Evolutionary conservation across 257 asterid genomes (phyloP), one percentile per base, ranked within the genome.

Genomic region (Echium plantagineum): DNA sequence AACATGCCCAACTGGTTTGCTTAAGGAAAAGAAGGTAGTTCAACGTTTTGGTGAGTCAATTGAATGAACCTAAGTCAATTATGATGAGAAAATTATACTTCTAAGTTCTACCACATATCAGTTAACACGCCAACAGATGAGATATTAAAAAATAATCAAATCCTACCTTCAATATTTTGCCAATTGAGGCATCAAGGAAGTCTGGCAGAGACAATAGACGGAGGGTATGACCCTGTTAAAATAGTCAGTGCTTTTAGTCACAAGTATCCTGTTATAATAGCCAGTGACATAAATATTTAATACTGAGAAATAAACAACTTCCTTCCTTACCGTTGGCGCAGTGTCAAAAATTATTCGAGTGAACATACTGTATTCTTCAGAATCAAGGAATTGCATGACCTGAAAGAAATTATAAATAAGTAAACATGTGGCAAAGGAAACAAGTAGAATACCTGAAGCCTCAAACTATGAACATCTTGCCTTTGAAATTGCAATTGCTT

Each of bases 401-500:
- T 93, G 85, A 21, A 78, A 79, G 56, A 61, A 51, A 64, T 69
- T 62, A 57, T 60, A 20, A 31, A 63, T 78, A 74, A 81, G 82
- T 21, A 63, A 24, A 24, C 26, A 24, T 24, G 26, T 24, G 3
- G 26, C 26, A 76, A 21, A 42, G 59, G 55, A 71, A 57, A 60
- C 57, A 68, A 71, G 73, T 53, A 63, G 52, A 51, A 72, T 5
- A 58, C 48, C 35, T 62, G 18, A 24, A 24, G 52, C 42, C 35
- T 65, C 15, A 30, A 15, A 26, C 26, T 38, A 30, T 17, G 24
- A 59, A 28, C 26, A 51, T 57, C 85, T 60, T 83, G 77, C 99
- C 97, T 93, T 93, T 30, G 96, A 84, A 77, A 93, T 89, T 55
- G 99, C 99, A 71, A 93, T 89, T 59, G 99, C 97, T 79, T 93